phyloP scores from a whole-genome alignment of 1,139 yeast genomes.

The Kodamaea anthophila region DNA sequence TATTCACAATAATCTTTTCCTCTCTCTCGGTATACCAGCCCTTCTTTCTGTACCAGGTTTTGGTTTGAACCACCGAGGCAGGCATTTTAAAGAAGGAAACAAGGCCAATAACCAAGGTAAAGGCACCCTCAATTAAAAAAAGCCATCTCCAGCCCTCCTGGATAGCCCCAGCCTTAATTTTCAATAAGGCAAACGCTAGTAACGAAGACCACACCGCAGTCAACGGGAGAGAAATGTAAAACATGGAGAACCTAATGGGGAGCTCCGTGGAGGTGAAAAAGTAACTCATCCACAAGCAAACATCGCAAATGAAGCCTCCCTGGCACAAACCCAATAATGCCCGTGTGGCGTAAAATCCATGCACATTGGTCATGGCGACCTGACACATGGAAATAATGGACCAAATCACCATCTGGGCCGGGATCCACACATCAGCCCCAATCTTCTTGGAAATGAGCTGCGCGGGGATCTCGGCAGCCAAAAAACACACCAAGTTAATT shows the following conservation, averaged over 20 bases:
- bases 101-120: conserved; percentile 52
- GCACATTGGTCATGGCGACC: conserved; percentile 14
- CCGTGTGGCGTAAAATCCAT: conserved; percentile 36
- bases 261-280: conserved; percentile 49
- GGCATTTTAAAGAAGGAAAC: conserved; percentile 52
- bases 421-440: conserved; percentile 32
- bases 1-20: conserved; percentile 56
- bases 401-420: conserved; percentile 24
- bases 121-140: conserved; percentile 56
- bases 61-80: conserved; percentile 53
- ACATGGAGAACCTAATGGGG: conserved; percentile 43
- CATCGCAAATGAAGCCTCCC: conserved; percentile 55
- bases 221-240: conserved; percentile 43
- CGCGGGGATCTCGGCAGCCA: conserved; percentile 29
- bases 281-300: conserved; percentile 50
- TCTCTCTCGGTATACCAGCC: conserved; percentile 65
- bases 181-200: conserved; percentile 41
- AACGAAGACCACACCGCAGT: conserved; percentile 32
- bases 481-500: conserved; percentile 26
- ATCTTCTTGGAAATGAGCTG: conserved; percentile 27
- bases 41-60: conserved; percentile 40
- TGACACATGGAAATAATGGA: conserved; percentile 22
- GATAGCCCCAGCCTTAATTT: conserved; percentile 32
- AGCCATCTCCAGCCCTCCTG: conserved; percentile 60
- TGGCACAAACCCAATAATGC: conserved; percentile 44